These are phyloP conservation scores for Neurospora sublineolata DNA, from an alignment of 495 filamentous ascomycete species.

Conservation along the genomic window DNA sequence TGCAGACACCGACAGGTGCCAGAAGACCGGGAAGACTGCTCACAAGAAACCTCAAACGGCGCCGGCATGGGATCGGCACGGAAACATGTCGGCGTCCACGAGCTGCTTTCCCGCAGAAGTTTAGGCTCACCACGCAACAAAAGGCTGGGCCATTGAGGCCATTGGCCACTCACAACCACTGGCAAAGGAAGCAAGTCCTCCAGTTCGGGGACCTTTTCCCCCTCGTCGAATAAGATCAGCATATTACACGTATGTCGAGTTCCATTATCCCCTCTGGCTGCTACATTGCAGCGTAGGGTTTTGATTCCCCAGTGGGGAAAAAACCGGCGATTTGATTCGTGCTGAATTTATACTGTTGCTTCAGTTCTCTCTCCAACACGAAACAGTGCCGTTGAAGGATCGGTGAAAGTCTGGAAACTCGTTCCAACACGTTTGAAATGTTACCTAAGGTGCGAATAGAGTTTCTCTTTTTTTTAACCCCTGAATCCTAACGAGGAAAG, in stretches of 20 bases:
- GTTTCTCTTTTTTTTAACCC: neutral
- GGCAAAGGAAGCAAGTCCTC: neutral
- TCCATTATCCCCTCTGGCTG: neutral
- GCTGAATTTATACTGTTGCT: neutral
- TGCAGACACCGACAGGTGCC: neutral
- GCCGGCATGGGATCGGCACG: neutral
- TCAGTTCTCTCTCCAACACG: neutral
- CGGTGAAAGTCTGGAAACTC: neutral
- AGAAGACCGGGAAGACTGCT: neutral
- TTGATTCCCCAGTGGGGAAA: neutral
- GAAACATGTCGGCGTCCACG: neutral
- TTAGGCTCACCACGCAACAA: neutral
- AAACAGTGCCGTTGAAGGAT: neutral
- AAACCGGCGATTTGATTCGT: neutral
- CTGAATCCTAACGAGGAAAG: neutral
- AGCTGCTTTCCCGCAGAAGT: neutral
- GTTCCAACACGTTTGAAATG: neutral
- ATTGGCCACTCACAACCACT: neutral
- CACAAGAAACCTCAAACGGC: neutral
- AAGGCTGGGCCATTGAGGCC: neutral
- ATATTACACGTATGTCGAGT: neutral
- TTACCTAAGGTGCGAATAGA: too few relatives aligned
- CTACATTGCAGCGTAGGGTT: neutral
- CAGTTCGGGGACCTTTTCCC: neutral
- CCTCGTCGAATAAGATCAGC: neutral